Percentiles rank a stretch among this genome's conserved stretches.
Evolutionary conservation across 2,329 filamentous ascomycete species (phyloP).

Genomic region (Claviceps pazoutovae): DNA sequence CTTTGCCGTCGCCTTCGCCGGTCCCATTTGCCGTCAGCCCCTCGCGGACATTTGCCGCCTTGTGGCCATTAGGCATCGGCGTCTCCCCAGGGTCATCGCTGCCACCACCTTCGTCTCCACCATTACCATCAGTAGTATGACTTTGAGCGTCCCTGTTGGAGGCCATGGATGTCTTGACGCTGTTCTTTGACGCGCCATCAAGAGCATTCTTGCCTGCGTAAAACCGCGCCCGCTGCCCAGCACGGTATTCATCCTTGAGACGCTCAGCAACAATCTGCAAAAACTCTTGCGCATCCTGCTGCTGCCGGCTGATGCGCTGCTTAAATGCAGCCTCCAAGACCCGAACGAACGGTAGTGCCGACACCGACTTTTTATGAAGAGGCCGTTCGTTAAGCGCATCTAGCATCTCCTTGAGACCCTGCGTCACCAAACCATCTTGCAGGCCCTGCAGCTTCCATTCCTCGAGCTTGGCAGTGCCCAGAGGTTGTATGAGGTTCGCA

Average conservation of each 20-base stretch:
- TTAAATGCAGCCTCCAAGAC: conserved; percentile 76
- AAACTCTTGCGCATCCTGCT: conserved; percentile 97
- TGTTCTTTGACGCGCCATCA: conserved; percentile 5
- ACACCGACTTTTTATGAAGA: conserved; percentile 86
- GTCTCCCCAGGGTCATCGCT: conserved; percentile 9
- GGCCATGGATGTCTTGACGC: neutral
- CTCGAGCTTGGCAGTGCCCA: conserved; percentile 27
- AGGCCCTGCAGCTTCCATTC: conserved; percentile 52
- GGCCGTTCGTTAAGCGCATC: conserved; percentile 88
- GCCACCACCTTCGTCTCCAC: conserved; percentile 10
- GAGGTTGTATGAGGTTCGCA: conserved; percentile 40
- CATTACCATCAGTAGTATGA: conserved; percentile 7
- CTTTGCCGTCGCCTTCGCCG: neutral
- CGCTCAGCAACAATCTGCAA: conserved; percentile 86
- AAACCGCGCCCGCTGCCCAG: conserved; percentile 58
- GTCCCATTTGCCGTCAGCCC: neutral
- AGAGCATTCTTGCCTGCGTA: conserved; percentile 30
- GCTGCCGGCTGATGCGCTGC: conserved; percentile 81
- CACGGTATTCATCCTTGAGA: conserved; percentile 86
- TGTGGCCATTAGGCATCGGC: neutral
- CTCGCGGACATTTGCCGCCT: neutral
- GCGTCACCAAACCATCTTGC: conserved; percentile 71
- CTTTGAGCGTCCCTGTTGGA: conserved; percentile 5
- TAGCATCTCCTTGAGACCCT: conserved; percentile 80
- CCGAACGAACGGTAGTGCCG: conserved; percentile 68